Conservation (phyloP, 2,329 filamentous ascomycete species). For the Hypoxylon sp. region DNA sequence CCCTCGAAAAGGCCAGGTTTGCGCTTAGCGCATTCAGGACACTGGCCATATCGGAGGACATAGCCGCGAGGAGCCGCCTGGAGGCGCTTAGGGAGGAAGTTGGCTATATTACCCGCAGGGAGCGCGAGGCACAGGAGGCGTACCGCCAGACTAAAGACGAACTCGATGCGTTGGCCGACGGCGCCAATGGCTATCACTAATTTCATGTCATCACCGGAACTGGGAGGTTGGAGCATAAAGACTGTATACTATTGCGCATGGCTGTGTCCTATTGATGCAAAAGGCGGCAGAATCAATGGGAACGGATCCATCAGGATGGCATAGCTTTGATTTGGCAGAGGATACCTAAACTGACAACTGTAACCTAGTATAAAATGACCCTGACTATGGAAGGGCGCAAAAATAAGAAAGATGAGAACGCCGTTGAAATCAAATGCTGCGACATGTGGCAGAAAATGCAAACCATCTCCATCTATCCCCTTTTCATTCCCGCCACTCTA, state of each 20-base stretch:
- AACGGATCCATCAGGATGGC: not conserved
- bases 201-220: not conserved
- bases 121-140: conserved; percentile 90
- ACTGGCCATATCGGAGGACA: conserved; percentile 83
- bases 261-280: not conserved
- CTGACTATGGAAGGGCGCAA: not conserved
- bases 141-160: conserved; percentile 85
- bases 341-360: conserved; percentile 15
- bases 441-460: not conserved
- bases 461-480: not conserved
- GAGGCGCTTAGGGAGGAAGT: conserved; percentile 86
- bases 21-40: conserved; percentile 81
- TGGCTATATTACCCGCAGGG: conserved; percentile 79
- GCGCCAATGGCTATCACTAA: conserved; percentile 56
- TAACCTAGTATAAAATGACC: not conserved
- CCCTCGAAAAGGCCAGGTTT: conserved; percentile 77
- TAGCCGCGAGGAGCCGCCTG: conserved; percentile 77
- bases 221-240: not conserved
- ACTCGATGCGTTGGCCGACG: conserved; percentile 69
- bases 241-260: conserved; percentile 31
- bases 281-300: not conserved
- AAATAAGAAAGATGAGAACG: not conserved
- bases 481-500: not conserved
- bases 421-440: conserved; percentile 8
- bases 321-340: not conserved